phyloP scores from a whole-genome alignment of 108 stramenopile genomes.

The Nitzschia putrida region DNA sequence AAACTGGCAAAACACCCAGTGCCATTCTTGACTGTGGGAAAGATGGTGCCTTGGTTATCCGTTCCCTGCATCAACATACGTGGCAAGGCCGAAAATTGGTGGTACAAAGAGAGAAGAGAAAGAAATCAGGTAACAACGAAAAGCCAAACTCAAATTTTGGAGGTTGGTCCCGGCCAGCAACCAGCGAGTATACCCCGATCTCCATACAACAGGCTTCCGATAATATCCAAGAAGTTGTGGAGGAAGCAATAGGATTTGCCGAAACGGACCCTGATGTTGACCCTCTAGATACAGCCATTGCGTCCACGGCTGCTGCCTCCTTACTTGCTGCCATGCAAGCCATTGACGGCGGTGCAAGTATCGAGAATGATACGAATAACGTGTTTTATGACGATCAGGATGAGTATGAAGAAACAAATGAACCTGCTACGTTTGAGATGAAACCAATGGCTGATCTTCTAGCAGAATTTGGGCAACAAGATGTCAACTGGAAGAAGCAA shows the following conservation, averaged over 20 bases:
- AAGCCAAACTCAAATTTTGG: neutral
- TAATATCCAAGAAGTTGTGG: conserved; percentile 16
- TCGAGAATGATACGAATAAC: conserved; percentile 1
- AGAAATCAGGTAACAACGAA: conserved; percentile 5
- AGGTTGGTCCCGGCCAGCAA: neutral
- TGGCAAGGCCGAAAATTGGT: conserved; percentile 11
- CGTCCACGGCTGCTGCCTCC: conserved; percentile 34
- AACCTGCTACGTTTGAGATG: conserved; percentile 6
- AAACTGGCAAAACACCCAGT: conserved; percentile 10
- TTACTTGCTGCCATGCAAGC: conserved; percentile 27
- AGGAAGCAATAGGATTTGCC: conserved; percentile 7
- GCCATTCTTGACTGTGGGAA: conserved; percentile 18
- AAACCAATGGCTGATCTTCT: conserved; percentile 52
- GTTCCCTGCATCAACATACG: conserved; percentile 10
- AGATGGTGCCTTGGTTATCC: conserved; percentile 8
- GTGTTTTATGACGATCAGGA: conserved; percentile 3
- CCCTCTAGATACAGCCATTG: conserved; percentile 28
- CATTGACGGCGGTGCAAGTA: neutral
- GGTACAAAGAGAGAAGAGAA: conserved; percentile 23
- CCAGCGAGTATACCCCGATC: conserved; percentile 2
- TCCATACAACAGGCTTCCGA: conserved; percentile 9
- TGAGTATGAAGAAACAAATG: neutral
- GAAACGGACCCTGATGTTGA: conserved; percentile 19
- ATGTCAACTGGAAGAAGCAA: conserved; percentile 64
- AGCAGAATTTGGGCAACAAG: conserved; percentile 73